Conservation (phyloP, 805 yeast genomes). For the Cyberlindnera misumaiensis region DNA sequence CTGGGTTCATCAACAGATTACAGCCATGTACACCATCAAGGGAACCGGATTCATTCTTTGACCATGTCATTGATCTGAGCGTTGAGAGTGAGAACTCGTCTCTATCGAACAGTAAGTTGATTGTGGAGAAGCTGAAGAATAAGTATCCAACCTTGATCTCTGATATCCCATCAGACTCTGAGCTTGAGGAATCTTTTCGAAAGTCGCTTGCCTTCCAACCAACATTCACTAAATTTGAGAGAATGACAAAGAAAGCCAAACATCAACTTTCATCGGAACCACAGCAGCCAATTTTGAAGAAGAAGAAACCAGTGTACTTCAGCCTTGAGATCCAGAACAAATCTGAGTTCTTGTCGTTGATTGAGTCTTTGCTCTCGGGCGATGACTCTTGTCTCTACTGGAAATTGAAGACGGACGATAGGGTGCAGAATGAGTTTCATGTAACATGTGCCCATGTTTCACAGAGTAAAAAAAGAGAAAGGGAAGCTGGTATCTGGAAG, state of each 20-base stretch:
- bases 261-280: not conserved
- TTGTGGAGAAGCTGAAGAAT: constrained; percentile 33
- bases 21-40: constrained; percentile 43
- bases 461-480: constrained; percentile 25
- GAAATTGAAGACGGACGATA: constrained; percentile 23
- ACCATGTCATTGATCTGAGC: constrained; percentile 52
- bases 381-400: constrained; percentile 1
- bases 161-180: constrained; percentile 33
- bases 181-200: constrained; percentile 40
- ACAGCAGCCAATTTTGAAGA: not conserved
- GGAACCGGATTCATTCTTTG: constrained; percentile 64
- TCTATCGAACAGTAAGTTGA: constrained; percentile 37
- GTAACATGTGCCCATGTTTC: constrained; percentile 54
- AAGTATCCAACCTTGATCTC: constrained; percentile 40
- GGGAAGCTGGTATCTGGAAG: constrained; percentile 24
- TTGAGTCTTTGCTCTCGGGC: not conserved
- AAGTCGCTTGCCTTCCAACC: constrained; percentile 53
- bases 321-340: constrained; percentile 32
- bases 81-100: constrained; percentile 39
- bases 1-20: constrained; percentile 64
- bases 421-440: constrained; percentile 54
- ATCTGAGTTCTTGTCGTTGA: not conserved
- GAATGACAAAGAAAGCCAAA: constrained; percentile 9
- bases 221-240: constrained; percentile 31
- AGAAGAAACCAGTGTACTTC: constrained; percentile 36